Evolutionary conservation across 192 early-diverging fungal genomes (phyloP).

Genomic region (Coemansia sp.): DNA sequence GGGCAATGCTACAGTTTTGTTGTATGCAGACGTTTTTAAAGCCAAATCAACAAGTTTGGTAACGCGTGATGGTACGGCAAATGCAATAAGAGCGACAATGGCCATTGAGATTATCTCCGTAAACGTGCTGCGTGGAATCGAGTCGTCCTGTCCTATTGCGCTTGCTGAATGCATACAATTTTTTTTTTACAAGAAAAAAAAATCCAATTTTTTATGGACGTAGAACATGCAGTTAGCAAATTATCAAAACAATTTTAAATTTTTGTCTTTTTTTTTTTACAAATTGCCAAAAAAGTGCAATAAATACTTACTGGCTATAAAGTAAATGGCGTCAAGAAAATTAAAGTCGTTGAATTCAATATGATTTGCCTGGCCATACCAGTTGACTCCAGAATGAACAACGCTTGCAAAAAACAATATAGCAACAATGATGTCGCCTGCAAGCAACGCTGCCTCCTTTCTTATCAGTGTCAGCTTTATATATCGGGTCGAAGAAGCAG

Average conservation of each 20-base stretch:
- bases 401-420: conserved; percentile 47
- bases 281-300: background rate
- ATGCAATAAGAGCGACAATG: conserved; percentile 47
- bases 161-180: conserved; percentile 25
- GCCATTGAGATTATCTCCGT: conserved; percentile 46
- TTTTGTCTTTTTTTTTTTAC: background rate
- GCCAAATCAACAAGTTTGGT: conserved; percentile 44
- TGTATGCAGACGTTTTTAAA: conserved; percentile 42
- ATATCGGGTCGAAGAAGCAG: conserved; percentile 17
- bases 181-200: conserved; percentile 13
- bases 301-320: conserved; percentile 46
- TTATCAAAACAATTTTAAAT: background rate
- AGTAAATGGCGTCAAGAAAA: conserved; percentile 54
- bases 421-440: conserved; percentile 42
- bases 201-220: background rate
- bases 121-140: conserved; percentile 48
- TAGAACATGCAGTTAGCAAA: background rate
- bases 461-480: conserved; percentile 36
- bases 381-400: conserved; percentile 53
- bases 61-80: conserved; percentile 47
- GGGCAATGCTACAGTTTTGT: conserved; percentile 34
- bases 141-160: conserved; percentile 29
- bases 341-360: conserved; percentile 26
- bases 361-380: conserved; percentile 40
- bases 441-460: conserved; percentile 37